Percentiles rank a stretch among this genome's conserved stretches.
These are phyloP conservation scores for Ajuga chamaepitys DNA, from an alignment of 257 asterid species.

Conservation along the genomic window DNA sequence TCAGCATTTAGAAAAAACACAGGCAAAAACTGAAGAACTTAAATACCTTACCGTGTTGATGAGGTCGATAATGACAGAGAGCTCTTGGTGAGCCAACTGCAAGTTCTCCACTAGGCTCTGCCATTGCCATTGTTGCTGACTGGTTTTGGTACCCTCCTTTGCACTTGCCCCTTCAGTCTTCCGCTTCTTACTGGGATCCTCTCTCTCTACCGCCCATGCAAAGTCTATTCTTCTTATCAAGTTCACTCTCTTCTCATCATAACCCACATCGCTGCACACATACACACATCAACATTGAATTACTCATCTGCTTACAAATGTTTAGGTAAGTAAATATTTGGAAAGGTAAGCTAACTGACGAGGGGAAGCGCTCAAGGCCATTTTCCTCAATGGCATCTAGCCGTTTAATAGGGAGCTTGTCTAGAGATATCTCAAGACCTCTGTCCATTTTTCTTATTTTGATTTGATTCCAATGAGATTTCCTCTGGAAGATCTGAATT, in stretches of 20 bases:
- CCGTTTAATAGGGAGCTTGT: conserved; percentile 83
- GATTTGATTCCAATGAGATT: conserved; percentile 4
- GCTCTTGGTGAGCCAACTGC: conserved; percentile 94
- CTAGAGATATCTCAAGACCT: conserved; percentile 60
- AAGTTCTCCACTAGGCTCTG: conserved; percentile 85
- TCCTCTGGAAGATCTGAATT: neutral
- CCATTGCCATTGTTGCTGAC: conserved; percentile 80
- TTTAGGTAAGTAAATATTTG: neutral
- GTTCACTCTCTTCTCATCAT: conserved; percentile 68
- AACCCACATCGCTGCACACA: conserved; percentile 62
- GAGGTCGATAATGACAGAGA: conserved; percentile 86
- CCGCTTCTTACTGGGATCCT: conserved; percentile 82
- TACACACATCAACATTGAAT: conserved; percentile 1
- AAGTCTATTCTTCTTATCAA: conserved; percentile 84
- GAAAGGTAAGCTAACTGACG: conserved; percentile 28
- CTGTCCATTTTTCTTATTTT: conserved; percentile 38
- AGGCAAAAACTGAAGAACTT: neutral
- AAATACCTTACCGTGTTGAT: conserved; percentile 60
- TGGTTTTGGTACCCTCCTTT: conserved; percentile 36
- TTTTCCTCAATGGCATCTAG: conserved; percentile 61
- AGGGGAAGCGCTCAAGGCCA: conserved; percentile 75
- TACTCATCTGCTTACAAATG: neutral
- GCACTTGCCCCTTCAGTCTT: conserved; percentile 42
- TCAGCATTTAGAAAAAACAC: neutral
- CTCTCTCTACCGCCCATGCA: conserved; percentile 93